Evolutionary conservation across 208 protist genomes (phyloP).

Genomic region (Wallacemonas sp.): DNA sequence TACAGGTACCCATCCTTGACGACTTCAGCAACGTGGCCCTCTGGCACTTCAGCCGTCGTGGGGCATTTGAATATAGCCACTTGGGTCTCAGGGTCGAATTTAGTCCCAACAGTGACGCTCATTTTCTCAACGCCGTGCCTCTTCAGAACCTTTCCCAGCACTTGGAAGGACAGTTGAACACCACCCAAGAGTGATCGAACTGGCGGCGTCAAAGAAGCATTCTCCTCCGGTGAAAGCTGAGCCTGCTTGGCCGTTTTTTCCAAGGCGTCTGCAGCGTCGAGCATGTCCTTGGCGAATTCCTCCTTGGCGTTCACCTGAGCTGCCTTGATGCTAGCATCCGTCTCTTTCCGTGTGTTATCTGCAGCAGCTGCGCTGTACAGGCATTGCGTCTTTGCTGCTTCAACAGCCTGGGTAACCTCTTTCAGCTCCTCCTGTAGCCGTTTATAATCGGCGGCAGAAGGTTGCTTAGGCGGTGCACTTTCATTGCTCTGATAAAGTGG

Average conservation of each 20-base stretch:
- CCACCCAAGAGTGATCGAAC: conserved; percentile 27
- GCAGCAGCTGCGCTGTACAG: conserved; percentile 55
- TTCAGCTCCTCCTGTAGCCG: conserved; percentile 9
- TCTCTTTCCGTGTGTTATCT: conserved; percentile 55
- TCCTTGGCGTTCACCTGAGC: conserved; percentile 26
- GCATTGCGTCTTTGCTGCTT: conserved; percentile 35
- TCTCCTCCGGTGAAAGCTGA: conserved; percentile 7
- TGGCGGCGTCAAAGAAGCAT: conserved; percentile 11
- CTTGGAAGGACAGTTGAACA: conserved; percentile 45
- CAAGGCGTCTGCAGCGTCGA: conserved; percentile 61
- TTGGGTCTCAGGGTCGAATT: conserved; percentile 39
- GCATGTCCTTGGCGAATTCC: conserved; percentile 54
- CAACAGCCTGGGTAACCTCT: conserved; percentile 23
- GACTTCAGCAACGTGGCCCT: conserved; percentile 37
- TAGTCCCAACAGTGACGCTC: conserved; percentile 15
- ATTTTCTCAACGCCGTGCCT: conserved; percentile 42
- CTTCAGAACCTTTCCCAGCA: conserved; percentile 43
- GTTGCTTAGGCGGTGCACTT: neutral
- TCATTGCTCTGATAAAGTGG: neutral
- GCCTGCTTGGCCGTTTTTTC: conserved; percentile 29
- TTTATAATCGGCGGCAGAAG: conserved; percentile 11
- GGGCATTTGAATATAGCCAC: conserved; percentile 48
- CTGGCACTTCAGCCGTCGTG: conserved; percentile 17
- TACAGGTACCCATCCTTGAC: conserved; percentile 57
- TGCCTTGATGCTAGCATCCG: conserved; percentile 16